Evolutionary conservation across 805 yeast genomes (phyloP).

Genomic region (Ogataea minuta): DNA sequence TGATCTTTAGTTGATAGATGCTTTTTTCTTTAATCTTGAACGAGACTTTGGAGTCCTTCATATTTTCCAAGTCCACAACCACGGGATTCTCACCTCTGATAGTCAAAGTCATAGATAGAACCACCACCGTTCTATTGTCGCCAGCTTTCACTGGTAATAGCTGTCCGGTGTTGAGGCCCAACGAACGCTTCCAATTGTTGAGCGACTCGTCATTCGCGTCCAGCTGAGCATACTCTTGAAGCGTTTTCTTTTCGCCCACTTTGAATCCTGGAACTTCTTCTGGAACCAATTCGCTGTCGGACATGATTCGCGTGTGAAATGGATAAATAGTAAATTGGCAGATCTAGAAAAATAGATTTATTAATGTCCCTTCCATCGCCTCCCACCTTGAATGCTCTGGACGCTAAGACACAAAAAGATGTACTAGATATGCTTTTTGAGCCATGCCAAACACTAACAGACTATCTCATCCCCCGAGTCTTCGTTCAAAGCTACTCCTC

Average conservation of each 20-base stretch:
- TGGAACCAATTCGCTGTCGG: conserved; percentile 56
- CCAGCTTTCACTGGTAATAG: conserved; percentile 65
- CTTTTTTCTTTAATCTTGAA: conserved; percentile 79
- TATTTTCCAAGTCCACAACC: conserved; percentile 60
- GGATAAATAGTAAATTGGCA: background rate
- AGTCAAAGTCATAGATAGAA: conserved; percentile 68
- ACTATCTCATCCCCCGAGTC: conserved; percentile 33
- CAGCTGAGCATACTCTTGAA: conserved; percentile 75
- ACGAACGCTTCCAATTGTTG: conserved; percentile 86
- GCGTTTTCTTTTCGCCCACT: conserved; percentile 69
- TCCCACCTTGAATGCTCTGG: conserved; percentile 20
- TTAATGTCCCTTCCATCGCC: conserved; percentile 31
- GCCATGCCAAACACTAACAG: conserved; percentile 51
- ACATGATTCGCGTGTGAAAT: conserved; percentile 19
- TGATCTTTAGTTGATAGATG: conserved; percentile 66
- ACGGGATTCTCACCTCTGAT: conserved; percentile 70
- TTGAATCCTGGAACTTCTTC: conserved; percentile 64
- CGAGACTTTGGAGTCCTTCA: conserved; percentile 52
- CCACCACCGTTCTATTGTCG: conserved; percentile 75
- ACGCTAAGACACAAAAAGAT: conserved; percentile 32
- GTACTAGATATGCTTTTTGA: conserved; percentile 62
- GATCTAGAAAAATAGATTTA: background rate
- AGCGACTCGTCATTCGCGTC: conserved; percentile 91
- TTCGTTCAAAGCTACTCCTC: conserved; percentile 21
- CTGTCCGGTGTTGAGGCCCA: conserved; percentile 65